These are phyloP conservation scores for Aspergillus nanangensis DNA, from an alignment of 495 filamentous ascomycete genomes.

Conservation along the genomic window DNA sequence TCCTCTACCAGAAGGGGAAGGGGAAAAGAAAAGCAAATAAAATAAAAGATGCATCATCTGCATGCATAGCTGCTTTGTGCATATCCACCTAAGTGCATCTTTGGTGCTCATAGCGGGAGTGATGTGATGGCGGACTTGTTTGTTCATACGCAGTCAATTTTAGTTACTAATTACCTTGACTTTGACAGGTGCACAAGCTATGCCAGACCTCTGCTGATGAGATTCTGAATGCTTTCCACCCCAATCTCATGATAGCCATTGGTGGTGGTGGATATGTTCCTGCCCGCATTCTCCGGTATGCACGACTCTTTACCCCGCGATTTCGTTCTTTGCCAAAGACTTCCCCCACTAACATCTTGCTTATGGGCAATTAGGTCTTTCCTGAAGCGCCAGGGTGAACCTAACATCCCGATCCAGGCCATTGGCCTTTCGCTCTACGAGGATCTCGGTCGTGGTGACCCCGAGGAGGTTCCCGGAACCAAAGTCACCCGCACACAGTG, in stretches of 20 bases:
- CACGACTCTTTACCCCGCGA: too few relatives aligned
- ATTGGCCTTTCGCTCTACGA: constrained; percentile 98
- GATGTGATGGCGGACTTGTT: too few relatives aligned
- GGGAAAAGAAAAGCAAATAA: too few relatives aligned
- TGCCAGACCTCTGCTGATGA: constrained; percentile 77
- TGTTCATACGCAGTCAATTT: too few relatives aligned
- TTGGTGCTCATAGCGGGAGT: too few relatives aligned
- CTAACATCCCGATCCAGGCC: constrained; percentile 99
- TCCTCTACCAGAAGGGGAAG: too few relatives aligned
- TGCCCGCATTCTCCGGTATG: constrained; percentile 85
- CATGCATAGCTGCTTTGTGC: too few relatives aligned
- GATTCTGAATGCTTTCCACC: constrained; percentile 80
- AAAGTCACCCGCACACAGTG: constrained; percentile 98
- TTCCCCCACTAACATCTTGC: neutral
- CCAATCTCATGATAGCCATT: constrained; percentile 97
- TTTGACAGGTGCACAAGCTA: constrained; percentile 83
- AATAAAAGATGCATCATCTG: too few relatives aligned
- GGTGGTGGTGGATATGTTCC: constrained; percentile 97
- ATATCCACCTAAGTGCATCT: too few relatives aligned
- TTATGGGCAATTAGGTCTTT: constrained; percentile 58
- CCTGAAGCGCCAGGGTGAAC: constrained; percentile 79
- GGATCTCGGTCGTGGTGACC: constrained; percentile 57
- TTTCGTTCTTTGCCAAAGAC: neutral
- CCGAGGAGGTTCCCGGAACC: constrained; percentile 74
- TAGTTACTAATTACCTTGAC: constrained; percentile 16